A percentile compares a stretch with the other conserved stretches of the same genome.
Evolutionary conservation across 164 flowering plant species (phyloP).

Genomic region (Vitis rupestris): DNA sequence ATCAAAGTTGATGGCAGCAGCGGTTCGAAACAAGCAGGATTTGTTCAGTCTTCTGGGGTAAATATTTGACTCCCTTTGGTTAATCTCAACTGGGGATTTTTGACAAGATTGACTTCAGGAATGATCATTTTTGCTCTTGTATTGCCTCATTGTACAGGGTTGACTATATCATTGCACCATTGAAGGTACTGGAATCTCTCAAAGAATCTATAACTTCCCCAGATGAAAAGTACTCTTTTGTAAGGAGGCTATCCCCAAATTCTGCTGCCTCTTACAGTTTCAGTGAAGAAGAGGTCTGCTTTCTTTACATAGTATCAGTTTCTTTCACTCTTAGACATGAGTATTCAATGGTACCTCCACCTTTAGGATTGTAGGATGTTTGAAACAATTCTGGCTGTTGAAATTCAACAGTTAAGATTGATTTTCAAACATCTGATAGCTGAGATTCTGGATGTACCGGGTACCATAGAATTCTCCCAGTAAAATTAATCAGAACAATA

Average conservation of each 20-base stretch:
- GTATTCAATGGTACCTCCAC: neutral
- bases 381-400: no score
- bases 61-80: neutral
- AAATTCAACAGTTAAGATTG: no score
- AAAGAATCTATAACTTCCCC: constrained; percentile 73
- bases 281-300: constrained; percentile 72
- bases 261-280: constrained; percentile 66
- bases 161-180: constrained; percentile 88
- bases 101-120: neutral
- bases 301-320: neutral
- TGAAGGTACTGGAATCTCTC: constrained; percentile 89
- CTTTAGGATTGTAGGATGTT: no score
- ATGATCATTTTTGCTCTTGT: constrained; percentile 1
- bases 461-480: no score
- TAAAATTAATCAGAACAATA: no score
- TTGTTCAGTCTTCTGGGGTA: constrained; percentile 91
- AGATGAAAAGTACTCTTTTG: constrained; percentile 83
- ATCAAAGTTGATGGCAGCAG: constrained; percentile 97
- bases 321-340: neutral
- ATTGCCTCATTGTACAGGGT: constrained; percentile 52
- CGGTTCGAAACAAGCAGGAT: constrained; percentile 97
- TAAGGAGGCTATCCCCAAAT: constrained; percentile 70
- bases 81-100: neutral
- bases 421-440: no score
- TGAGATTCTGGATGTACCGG: no score